Evolutionary conservation across 495 filamentous ascomycete species (phyloP), one percentile per base, ranked within the genome.

Genomic region (Chaetomium fimeti): DNA sequence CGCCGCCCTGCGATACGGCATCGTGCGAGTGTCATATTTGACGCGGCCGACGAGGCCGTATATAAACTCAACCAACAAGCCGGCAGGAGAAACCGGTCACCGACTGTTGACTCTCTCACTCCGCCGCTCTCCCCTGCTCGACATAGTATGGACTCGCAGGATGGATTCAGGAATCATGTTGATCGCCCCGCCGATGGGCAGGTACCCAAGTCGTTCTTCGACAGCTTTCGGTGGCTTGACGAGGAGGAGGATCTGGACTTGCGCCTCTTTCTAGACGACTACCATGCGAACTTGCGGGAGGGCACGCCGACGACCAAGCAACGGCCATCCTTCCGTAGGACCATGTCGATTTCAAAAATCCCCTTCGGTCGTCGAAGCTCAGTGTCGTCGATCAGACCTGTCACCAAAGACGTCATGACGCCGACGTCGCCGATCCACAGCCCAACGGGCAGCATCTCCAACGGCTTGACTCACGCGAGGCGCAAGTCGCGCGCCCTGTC

Each of bases 151-250:
- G 74, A 77, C 32, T 77, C 78, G 5, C 62, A 73, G 24, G 63
- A 61, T 38, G 48, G 60, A 47, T 60, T 72, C 60, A 61, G 69
- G 71, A 67, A 75, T 22, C 72, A 76, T 57, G 69, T 70, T 8
- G 74, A 67, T 42, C 70, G 77, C 54, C 77, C 77, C 72, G 78
- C 81, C 60, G 77, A 79, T 42, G 66, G n/a, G n/a, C 66, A 65
- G 12, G 64, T 70, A 28, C 64, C 71, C 5, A 69, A 74, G 52
- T 76, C 76, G 18, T 80, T 91, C 57, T 84, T 85, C 63, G 88
- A 91, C 59, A 88, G 81, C 62, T 90, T 93, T 68, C 84, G 87
- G 38, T 92, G 90, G 90, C 77, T 93, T 59, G 90, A 95, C 28
- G 89, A 90, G 64, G 88, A 91, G 64, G 85, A 88, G 16, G 85